A percentile compares a stretch with the other conserved stretches of the same genome.
Conservation (phyloP, 1,284 basidiomycete genomes). For the Phellopilus nigrolimitatus region DNA sequence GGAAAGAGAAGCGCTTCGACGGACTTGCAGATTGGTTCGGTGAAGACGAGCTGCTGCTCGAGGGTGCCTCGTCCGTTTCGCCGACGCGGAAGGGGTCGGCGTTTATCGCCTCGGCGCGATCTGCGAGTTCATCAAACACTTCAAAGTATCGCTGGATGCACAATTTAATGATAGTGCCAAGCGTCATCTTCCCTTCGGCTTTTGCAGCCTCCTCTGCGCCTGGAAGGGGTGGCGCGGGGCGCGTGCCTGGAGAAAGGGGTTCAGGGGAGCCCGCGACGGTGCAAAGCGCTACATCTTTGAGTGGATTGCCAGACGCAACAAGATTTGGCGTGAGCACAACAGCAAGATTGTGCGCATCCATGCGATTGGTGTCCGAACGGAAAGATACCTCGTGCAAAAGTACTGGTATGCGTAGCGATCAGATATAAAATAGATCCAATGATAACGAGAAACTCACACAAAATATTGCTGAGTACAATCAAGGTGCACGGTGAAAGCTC, state of each 20-base stretch:
- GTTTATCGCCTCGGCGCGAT: constrained; percentile 58
- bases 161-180: constrained; percentile 67
- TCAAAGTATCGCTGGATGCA: constrained; percentile 83
- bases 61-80: constrained; percentile 3
- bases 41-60: constrained; percentile 13
- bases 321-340: constrained; percentile 78
- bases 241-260: constrained; percentile 20
- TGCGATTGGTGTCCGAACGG: constrained; percentile 59
- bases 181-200: constrained; percentile 49
- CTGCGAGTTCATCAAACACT: constrained; percentile 72
- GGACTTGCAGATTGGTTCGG: constrained; percentile 29
- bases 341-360: constrained; percentile 81
- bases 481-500: constrained; percentile 66
- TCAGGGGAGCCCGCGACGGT: constrained; percentile 45
- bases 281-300: constrained; percentile 70
- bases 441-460: constrained; percentile 50
- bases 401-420: constrained; percentile 38
- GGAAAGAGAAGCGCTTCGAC: constrained; percentile 22
- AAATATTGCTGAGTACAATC: constrained; percentile 64
- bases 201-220: constrained; percentile 24
- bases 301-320: constrained; percentile 59
- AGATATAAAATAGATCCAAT: constrained; percentile 3
- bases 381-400: constrained; percentile 74
- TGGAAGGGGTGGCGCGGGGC: constrained; percentile 24
- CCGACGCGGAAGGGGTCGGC: constrained; percentile 21